A percentile compares a stretch with the other conserved stretches of the same genome.
Evolutionary conservation across 1,139 yeast genomes (phyloP).

Genomic region (Ogataea hybrid): DNA sequence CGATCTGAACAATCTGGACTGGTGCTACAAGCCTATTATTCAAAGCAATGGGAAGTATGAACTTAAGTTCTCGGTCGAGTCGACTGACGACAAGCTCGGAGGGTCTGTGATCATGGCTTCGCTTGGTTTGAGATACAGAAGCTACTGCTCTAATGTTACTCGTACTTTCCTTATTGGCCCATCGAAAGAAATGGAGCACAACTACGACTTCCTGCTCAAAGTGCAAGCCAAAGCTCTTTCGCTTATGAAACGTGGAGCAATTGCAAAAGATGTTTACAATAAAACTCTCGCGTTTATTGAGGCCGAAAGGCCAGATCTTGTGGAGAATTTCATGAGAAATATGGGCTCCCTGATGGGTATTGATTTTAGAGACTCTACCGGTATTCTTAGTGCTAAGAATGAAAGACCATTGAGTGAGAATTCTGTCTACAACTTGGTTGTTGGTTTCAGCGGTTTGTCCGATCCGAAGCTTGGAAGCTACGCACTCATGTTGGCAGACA

Average conservation of each 20-base stretch:
- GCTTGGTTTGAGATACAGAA: constrained; percentile 82
- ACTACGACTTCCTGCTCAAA: constrained; percentile 72
- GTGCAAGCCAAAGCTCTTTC: constrained; percentile 63
- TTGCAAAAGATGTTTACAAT: constrained; percentile 64
- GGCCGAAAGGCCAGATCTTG: constrained; percentile 61
- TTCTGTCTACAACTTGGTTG: constrained; percentile 69
- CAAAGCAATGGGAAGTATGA: constrained; percentile 90
- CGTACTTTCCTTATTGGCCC: constrained; percentile 93
- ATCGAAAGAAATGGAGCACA: constrained; percentile 69
- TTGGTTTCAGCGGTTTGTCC: constrained; percentile 70
- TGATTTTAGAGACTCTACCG: constrained; percentile 81
- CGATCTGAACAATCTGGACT: constrained; percentile 77
- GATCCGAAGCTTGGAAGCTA: constrained; percentile 56
- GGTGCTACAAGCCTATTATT: constrained; percentile 92
- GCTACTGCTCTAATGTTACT: constrained; percentile 85
- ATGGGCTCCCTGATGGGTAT: constrained; percentile 91
- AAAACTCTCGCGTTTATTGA: constrained; percentile 60
- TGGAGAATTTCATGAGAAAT: constrained; percentile 66
- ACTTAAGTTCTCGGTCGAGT: constrained; percentile 79
- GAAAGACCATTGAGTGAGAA: constrained; percentile 69
- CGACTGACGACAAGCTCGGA: constrained; percentile 64
- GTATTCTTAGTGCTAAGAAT: constrained; percentile 71
- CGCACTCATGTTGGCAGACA: constrained; percentile 78
- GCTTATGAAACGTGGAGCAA: constrained; percentile 63
- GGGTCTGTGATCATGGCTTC: constrained; percentile 85